Percentiles rank a stretch among this genome's conserved stretches.
These are phyloP conservation scores for Syzygium syzygioides DNA, from an alignment of 441 rosid genomes.

Conservation along the genomic window DNA sequence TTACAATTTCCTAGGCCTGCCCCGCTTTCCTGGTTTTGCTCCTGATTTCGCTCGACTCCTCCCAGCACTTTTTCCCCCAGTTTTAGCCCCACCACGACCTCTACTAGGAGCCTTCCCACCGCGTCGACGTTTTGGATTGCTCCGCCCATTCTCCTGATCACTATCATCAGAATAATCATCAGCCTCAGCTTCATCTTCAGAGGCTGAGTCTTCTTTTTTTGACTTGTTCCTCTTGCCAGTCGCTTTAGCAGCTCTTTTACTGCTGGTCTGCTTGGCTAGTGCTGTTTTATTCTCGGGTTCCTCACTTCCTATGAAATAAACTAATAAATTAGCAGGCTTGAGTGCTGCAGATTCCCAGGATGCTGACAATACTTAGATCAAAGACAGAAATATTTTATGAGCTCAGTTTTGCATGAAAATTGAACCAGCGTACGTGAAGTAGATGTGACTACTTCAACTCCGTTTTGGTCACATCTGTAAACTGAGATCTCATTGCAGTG, in stretches of 20 bases:
- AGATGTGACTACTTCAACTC: neutral
- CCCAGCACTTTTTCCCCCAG: constrained; percentile 29
- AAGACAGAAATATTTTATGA: neutral
- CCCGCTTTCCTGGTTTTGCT: constrained; percentile 55
- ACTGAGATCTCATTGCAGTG: neutral
- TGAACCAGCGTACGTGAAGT: neutral
- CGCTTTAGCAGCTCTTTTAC: constrained; percentile 33
- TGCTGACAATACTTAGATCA: neutral
- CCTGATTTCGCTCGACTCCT: constrained; percentile 40
- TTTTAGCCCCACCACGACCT: constrained; percentile 17
- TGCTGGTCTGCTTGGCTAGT: constrained; percentile 31
- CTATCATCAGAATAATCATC: constrained; percentile 42
- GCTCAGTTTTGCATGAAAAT: neutral
- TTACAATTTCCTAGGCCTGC: constrained; percentile 69
- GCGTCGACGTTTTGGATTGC: constrained; percentile 47
- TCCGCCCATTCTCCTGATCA: constrained; percentile 38
- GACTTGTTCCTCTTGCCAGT: constrained; percentile 54
- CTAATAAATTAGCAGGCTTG: neutral
- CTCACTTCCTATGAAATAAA: constrained; percentile 21
- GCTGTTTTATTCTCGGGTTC: constrained; percentile 31
- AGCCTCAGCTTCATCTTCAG: constrained; percentile 42
- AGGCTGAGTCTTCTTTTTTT: constrained; percentile 34
- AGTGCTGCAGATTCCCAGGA: neutral
- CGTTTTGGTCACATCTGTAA: neutral
- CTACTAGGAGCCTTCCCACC: constrained; percentile 22